phyloP scores from a whole-genome alignment of 768 basidiomycete genomes.

The Calocybe cyanea region DNA sequence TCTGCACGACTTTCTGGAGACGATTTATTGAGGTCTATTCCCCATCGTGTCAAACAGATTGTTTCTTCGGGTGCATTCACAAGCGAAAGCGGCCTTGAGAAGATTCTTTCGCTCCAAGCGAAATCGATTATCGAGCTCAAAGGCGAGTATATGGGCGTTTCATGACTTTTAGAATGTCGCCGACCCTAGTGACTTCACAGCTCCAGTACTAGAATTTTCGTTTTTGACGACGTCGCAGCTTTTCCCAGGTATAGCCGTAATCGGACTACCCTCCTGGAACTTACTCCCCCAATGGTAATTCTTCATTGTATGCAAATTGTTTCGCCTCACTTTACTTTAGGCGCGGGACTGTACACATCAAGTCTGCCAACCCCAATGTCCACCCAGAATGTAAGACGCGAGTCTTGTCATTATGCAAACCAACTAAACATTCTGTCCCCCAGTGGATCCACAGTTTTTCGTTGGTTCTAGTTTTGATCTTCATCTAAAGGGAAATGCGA shows the following conservation, averaged over 20 bases:
- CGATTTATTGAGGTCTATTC: constrained; percentile 2
- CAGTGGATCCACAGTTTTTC: constrained; percentile 12
- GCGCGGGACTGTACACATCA: constrained; percentile 9
- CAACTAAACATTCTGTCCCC: neutral
- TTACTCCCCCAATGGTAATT: constrained; percentile 13
- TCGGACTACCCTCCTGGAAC: constrained; percentile 10
- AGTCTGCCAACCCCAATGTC: constrained; percentile 11
- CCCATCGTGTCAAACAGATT: constrained; percentile 7
- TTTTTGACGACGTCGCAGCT: neutral
- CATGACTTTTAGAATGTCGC: no score
- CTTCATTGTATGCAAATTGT: no score
- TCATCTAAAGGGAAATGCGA: constrained; percentile 11
- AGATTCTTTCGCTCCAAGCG: constrained; percentile 8
- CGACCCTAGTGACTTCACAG: constrained; percentile 3
- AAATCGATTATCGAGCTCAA: constrained; percentile 9
- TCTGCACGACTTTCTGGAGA: neutral
- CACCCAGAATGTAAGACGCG: constrained; percentile 6
- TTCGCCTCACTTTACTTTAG: neutral
- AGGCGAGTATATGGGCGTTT: constrained; percentile 1
- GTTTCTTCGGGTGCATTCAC: constrained; percentile 14
- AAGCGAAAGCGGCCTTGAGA: constrained; percentile 8
- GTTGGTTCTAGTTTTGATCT: constrained; percentile 4
- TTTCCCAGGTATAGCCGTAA: neutral
- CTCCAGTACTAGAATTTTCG: constrained; percentile 13
- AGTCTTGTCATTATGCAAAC: neutral